Conservation (phyloP, 495 filamentous ascomycete species). For the Podospora pseudopauciseta region DNA sequence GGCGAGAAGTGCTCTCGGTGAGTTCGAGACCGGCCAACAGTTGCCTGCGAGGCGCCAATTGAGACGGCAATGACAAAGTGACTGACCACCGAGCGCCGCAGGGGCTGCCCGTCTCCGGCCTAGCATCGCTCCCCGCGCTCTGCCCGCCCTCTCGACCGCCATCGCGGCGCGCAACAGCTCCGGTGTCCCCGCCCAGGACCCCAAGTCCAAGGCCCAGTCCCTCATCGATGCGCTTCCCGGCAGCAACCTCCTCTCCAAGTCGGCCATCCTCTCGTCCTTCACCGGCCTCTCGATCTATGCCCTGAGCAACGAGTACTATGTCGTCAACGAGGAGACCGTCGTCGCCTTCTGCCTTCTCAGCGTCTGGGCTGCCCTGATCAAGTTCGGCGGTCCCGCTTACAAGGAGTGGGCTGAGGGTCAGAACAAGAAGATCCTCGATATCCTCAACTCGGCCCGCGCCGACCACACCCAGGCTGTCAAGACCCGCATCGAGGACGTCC, state of each 20-base stretch:
- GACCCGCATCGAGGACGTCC: slow-evolving; percentile 84
- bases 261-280: slow-evolving; percentile 87
- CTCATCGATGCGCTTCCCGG: slow-evolving; percentile 87
- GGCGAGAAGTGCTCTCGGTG: slow-evolving; percentile 87
- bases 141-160: slow-evolving; percentile 66
- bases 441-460: slow-evolving; percentile 87
- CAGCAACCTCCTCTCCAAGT: slow-evolving; percentile 84
- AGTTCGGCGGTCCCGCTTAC: slow-evolving; percentile 91
- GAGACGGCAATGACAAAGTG: slow-evolving; percentile 12
- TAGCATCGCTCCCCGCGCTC: slow-evolving; percentile 60
- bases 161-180: slow-evolving; percentile 64
- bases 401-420: slow-evolving; percentile 85
- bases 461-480: slow-evolving; percentile 95
- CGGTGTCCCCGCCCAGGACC: slow-evolving; percentile 75
- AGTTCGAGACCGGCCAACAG: slow-evolving; percentile 36
- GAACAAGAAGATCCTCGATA: slow-evolving; percentile 80
- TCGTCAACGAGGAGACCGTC: slow-evolving; percentile 96
- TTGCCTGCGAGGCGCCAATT: slow-evolving; percentile 21
- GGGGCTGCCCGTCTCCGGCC: slow-evolving; percentile 88
- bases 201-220: slow-evolving; percentile 91
- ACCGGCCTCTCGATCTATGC: slow-evolving; percentile 89
- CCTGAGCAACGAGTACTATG: slow-evolving; percentile 99
- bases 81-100: slow-evolving; percentile 34
- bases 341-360: slow-evolving; percentile 83
- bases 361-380: slow-evolving; percentile 82